Base-by-base conservation (phyloP, 2,329 filamentous ascomycete species). In the Metarhizium rileyi region DNA sequence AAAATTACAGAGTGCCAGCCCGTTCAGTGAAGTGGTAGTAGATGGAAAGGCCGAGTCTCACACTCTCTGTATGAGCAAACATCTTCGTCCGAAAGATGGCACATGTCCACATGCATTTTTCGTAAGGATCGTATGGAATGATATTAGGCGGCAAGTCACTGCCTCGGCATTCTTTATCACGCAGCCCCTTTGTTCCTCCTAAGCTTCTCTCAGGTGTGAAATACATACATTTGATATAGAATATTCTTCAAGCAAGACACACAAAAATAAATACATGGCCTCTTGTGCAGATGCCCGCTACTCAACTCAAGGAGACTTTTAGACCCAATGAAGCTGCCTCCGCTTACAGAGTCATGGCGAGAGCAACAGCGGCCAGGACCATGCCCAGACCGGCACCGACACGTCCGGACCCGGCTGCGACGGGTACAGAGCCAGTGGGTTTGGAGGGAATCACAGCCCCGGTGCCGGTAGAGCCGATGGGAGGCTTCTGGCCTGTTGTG, bases 61-160 rank as follows among this genome's bases (percentile, higher is more conserved):
- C 59, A 50, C 56, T 58, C 45, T 54, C 50, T 55, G 52, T 52
- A 49, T 55, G 50, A 53, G 56, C n/a, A n/a, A n/a, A n/a, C 53
- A 49, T 53, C 56, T 52, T 52, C 41, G 44, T 43, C 48, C 48
- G 57, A 52, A 33, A 33, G 36, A 53, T 51, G 59, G 55, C 56
- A 56, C 56, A 57, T 62, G 61, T 60, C 55, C 57, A 59, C 52
- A 51, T 60, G 56, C 36, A n/a, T 63, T 59, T 63, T 68, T 75
- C 71, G 69, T 75, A 77, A 77, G 72, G 75, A 78, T 76, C 74
- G 75, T 78, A 71, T 48, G 75, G 73, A 77, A 77, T 70, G 64
- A 65, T 66, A 75, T 60, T 55, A 36, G 42, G 50, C 50, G 50
- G n/a, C 53, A 33, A 35, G 3, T 16, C 16, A 20, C 33, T n/a